phyloP scores from a whole-genome alignment of 345 rosid genomes.

The Sisymbrium irio region DNA sequence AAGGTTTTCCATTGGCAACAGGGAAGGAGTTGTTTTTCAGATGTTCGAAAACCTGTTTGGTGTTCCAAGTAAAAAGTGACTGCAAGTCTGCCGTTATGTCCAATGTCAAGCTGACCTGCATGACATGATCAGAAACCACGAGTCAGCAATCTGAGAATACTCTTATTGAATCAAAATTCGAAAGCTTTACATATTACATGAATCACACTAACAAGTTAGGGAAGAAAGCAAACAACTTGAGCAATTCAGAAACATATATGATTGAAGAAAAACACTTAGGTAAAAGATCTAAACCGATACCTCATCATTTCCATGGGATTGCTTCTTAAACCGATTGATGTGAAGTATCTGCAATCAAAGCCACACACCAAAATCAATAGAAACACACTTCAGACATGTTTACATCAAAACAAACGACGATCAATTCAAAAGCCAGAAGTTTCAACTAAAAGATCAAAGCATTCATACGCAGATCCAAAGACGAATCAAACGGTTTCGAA shows the following conservation, averaged over 20 bases:
- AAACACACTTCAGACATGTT: background rate
- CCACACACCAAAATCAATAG: background rate
- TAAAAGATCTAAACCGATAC: constrained; percentile 31
- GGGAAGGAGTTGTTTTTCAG: too few relatives aligned
- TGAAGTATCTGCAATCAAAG: constrained; percentile 63
- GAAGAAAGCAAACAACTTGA: background rate
- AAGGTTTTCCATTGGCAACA: background rate
- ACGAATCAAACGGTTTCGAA: background rate
- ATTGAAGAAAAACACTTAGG: background rate
- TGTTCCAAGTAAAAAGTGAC: constrained; percentile 94
- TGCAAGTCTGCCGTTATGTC: constrained; percentile 85
- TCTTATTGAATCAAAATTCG: too few relatives aligned
- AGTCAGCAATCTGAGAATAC: constrained; percentile 1
- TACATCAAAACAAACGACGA: background rate
- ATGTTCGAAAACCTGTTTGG: constrained; percentile 68
- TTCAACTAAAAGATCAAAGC: background rate
- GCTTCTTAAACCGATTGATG: constrained; percentile 87
- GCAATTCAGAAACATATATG: background rate
- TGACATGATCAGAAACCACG: background rate
- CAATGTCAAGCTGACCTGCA: constrained; percentile 86
- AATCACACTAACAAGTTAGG: too few relatives aligned
- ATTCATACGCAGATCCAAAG: constrained; percentile 15
- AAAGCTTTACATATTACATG: too few relatives aligned
- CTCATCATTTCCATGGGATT: constrained; percentile 89
- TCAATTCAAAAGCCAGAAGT: background rate